Evolutionary conservation across 73 alveolate genomes (phyloP), one percentile per base, ranked within the genome.

Genomic region (Paramecium sonneborni): DNA sequence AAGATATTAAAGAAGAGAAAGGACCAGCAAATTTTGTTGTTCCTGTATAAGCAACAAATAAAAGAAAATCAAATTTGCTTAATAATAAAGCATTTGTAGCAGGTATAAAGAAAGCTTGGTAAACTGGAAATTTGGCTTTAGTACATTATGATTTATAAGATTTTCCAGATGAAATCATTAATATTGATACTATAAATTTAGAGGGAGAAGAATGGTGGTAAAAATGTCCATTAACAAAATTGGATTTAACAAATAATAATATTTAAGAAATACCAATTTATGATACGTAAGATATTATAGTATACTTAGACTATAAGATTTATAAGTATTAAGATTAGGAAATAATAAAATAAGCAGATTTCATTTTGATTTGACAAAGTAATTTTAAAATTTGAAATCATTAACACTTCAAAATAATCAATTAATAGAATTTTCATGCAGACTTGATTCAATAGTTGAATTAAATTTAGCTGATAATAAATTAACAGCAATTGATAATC

Each of bases 171-270:
- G 88, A 76, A 23, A 39, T 76, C 0, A 76, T 76, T 38, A 39
- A 76, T 39, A 76, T 76, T 37, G 88, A 76, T 21, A 76, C 38
- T 0, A 32, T 76, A 9, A 76, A 76, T 76, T 37, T 76, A 9
- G 88, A 76, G 5, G 88, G 88, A 3, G 88, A 76, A 76, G 38
- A 76, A 76, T 76, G 88, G 88, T 76, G 88, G 88, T 28, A 76
- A 38, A 76, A 76, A 20, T 76, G 88, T 76, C 88, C 88, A 20
- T 21, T 76, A 32, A 38, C 88, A 21, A 76, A 76, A 41, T 38
- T 76, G 38, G 88, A 76, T 76, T 39, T 76, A 28, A 37, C 70
- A 5, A 76, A 76, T 76, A 76, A 76, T 76, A 15, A 34, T 18
- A 76, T 76, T 9, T 5, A 56, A n/a, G 38, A 76, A 18, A 37